Conservation (phyloP, 192 early-diverging fungal species). For the Allomyces macrogynus region DNA sequence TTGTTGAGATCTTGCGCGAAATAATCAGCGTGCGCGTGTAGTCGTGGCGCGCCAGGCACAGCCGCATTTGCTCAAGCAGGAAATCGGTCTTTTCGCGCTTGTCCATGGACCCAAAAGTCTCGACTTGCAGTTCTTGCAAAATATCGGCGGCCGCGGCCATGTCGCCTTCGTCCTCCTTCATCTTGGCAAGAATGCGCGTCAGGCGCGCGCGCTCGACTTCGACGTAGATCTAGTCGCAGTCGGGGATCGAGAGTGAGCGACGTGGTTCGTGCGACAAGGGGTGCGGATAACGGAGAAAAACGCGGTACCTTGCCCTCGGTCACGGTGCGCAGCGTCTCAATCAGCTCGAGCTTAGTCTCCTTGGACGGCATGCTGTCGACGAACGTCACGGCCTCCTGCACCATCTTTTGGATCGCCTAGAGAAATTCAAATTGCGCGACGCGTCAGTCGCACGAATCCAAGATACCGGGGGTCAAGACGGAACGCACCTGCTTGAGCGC, state of each 20-base stretch:
- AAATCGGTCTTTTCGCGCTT: constrained; percentile 97
- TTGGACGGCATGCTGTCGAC: constrained; percentile 69
- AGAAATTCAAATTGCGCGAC: neutral
- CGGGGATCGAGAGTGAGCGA: neutral
- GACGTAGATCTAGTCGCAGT: constrained; percentile 89
- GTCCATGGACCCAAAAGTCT: constrained; percentile 98
- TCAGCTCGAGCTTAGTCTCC: constrained; percentile 69
- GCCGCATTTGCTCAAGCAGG: constrained; percentile 94
- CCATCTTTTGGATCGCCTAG: constrained; percentile 85
- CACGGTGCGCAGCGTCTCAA: constrained; percentile 78
- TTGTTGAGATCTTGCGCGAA: constrained; percentile 82
- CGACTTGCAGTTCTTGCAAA: constrained; percentile 91
- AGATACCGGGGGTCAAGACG: neutral
- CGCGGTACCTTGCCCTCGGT: constrained; percentile 80
- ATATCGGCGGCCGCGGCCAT: constrained; percentile 80
- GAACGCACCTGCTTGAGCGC: constrained; percentile 60
- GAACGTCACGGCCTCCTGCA: constrained; percentile 73
- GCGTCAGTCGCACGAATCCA: neutral
- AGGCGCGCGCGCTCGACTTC: constrained; percentile 93
- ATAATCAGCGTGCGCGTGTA: constrained; percentile 82
- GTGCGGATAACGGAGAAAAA: neutral
- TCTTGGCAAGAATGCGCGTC: constrained; percentile 69
- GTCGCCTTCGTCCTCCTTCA: constrained; percentile 78
- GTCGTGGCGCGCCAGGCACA: constrained; percentile 81
- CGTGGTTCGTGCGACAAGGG: neutral